Conservation (phyloP, 2,329 filamentous ascomycete genomes). For the Fusarium devonianum region DNA sequence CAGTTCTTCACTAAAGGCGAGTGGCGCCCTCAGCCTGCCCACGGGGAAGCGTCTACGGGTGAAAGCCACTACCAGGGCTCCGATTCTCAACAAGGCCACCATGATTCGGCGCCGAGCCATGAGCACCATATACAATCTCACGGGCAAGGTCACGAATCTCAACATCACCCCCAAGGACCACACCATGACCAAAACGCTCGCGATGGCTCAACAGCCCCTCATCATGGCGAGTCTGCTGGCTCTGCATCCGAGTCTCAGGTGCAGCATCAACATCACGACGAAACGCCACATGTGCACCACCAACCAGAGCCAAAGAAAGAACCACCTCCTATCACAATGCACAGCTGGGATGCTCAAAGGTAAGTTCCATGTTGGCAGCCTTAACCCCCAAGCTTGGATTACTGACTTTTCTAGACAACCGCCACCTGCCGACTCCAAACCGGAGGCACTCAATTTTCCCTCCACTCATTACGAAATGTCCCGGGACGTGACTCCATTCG, state of each 20-base stretch:
- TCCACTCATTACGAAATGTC: constrained; percentile 84
- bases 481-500: constrained; percentile 74
- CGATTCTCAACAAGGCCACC: constrained; percentile 16
- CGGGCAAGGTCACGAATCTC: constrained; percentile 3
- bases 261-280: constrained; percentile 22
- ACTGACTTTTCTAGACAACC: constrained; percentile 59
- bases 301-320: constrained; percentile 34
- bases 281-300: constrained; percentile 26
- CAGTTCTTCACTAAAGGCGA: constrained; percentile 64
- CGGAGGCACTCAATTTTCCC: constrained; percentile 87
- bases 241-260: constrained; percentile 54
- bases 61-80: constrained; percentile 41
- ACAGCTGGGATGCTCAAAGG: constrained; percentile 64
- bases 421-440: constrained; percentile 71
- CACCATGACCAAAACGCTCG: constrained; percentile 29
- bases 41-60: constrained; percentile 29
- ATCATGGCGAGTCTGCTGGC: constrained; percentile 45
- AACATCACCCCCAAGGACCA: constrained; percentile 30
- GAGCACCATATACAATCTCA: constrained; percentile 14
- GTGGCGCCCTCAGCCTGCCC: constrained; percentile 45
- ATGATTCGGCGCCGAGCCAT: constrained; percentile 29
- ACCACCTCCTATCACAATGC: constrained; percentile 40
- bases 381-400: not conserved
- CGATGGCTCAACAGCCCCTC: constrained; percentile 25
- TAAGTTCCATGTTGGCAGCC: constrained; percentile 42